These are phyloP conservation scores for Schwanniomyces vanrijiae DNA, from an alignment of 805 yeast species.

Conservation along the genomic window DNA sequence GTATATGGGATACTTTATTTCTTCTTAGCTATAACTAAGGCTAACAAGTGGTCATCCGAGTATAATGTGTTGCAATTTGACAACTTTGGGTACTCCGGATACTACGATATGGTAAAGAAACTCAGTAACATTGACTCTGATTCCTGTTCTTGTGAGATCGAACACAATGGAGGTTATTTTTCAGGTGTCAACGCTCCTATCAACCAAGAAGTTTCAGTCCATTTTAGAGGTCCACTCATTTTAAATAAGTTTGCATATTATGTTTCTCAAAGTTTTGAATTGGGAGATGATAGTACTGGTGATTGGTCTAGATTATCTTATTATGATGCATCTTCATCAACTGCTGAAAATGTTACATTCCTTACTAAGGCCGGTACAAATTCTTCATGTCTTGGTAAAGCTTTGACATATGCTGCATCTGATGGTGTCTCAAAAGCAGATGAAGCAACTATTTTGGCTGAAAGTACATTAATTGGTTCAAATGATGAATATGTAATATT, in stretches of 20 bases:
- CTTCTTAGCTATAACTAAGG: background rate
- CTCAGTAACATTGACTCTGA: conserved; percentile 43
- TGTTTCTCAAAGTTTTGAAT: conserved; percentile 41
- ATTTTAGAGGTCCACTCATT: conserved; percentile 73
- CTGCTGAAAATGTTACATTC: conserved; percentile 66
- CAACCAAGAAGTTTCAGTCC: conserved; percentile 69
- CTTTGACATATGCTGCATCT: conserved; percentile 58
- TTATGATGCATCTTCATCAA: conserved; percentile 49
- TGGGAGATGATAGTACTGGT: conserved; percentile 33
- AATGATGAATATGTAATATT: conserved; percentile 61
- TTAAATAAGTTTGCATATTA: conserved; percentile 63
- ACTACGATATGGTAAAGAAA: conserved; percentile 46
- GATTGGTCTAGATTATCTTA: conserved; percentile 62
- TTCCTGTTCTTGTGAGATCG: conserved; percentile 47
- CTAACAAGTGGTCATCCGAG: background rate
- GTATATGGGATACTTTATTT: background rate
- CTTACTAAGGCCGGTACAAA: conserved; percentile 61
- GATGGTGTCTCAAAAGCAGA: conserved; percentile 55
- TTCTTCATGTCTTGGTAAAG: conserved; percentile 67
- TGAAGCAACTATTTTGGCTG: conserved; percentile 47
- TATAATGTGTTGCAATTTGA: conserved; percentile 39
- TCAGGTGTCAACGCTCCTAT: conserved; percentile 66
- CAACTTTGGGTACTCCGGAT: conserved; percentile 58
- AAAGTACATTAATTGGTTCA: conserved; percentile 51
- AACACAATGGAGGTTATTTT: conserved; percentile 38